phyloP scores from a whole-genome alignment of 768 basidiomycete genomes.

The Austroboletus eburneus region DNA sequence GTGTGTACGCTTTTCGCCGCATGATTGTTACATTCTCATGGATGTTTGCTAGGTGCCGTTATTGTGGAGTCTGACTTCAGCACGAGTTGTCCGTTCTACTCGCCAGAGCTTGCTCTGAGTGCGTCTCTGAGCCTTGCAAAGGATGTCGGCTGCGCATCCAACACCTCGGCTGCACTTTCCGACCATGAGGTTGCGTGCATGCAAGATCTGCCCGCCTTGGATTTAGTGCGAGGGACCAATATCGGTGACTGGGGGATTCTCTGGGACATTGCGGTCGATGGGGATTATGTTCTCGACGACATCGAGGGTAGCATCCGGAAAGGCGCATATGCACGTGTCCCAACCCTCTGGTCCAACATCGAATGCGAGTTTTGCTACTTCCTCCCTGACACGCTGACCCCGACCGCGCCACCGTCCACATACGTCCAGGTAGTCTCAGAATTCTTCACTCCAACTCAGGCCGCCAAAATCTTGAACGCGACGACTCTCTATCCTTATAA shows the following conservation, averaged over 20 bases:
- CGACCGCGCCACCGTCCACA: conserved; percentile 2
- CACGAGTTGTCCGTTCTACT: conserved; percentile 10
- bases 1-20: conserved; percentile 5
- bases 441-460: conserved; percentile 4
- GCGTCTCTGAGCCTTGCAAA: conserved; percentile 6
- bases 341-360: conserved; percentile 10
- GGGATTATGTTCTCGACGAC: conserved; percentile 7
- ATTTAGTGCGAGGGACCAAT: conserved; percentile 4
- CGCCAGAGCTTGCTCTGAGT: conserved; percentile 8
- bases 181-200: conserved; percentile 5
- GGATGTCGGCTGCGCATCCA: conserved; percentile 8
- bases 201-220: conserved; percentile 1
- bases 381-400: conserved; percentile 8
- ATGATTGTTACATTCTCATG: neutral
- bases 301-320: conserved; percentile 11
- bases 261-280: conserved; percentile 10
- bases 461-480: conserved; percentile 1
- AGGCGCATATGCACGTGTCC: conserved; percentile 7
- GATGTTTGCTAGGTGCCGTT: conserved; percentile 4
- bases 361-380: conserved; percentile 11
- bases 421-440: conserved; percentile 1
- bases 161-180: conserved; percentile 1
- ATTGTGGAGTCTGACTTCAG: conserved; percentile 13
- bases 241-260: conserved; percentile 6
- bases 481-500: conserved; percentile 9